Base-by-base conservation (phyloP, 768 basidiomycete species). In the Amanita pseudoporphyria region DNA sequence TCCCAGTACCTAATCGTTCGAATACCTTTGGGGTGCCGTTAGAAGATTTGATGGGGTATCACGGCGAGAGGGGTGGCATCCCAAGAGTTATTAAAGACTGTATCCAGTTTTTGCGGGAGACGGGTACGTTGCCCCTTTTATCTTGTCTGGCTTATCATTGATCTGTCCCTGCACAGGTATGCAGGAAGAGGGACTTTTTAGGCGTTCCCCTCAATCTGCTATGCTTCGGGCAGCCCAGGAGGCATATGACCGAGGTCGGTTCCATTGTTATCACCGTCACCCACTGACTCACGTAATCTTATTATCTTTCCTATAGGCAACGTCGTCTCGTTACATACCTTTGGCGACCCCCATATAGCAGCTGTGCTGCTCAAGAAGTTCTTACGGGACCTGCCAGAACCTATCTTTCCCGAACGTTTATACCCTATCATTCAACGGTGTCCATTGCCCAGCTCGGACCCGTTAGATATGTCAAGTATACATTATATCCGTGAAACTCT, bases 281-380 rank as follows among this genome's bases (percentile, higher is more conserved):
- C 10, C 2, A 13, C 37, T 36, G n/a, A n/a, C 47, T 52, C 36
- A 51, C 36, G 49, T 48, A 36, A 53, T 53, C 44, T 5, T 16
- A 7, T 13, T 32, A 44, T 4, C 5, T 12, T 40, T 21, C 38
- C 19, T 36, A 36, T 49, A 86, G 85, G 86, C 10, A 78, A 89
- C 53, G 81, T 90, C 1, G 83, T 93, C 9, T 87, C 85, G 1
- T 65, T 93, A 37, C 68, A 78, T n/a, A 81, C 72, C 1, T 91
- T 87, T 58, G 74, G 72, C 0, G 88, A 91, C 57, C 82, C 87
- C 5, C 75, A 87, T 62, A 73, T 93, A 1, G 86, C 87, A 3
- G 87, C 90, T 7, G 90, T 92, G 1, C 71, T 93, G 31, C 66
- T 93, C 48, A 92, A 93, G 69, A 90, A 88, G 60, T 91, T 85